phyloP scores from a whole-genome alignment of 768 basidiomycete genomes.

The Melanogaster broomeanus region DNA sequence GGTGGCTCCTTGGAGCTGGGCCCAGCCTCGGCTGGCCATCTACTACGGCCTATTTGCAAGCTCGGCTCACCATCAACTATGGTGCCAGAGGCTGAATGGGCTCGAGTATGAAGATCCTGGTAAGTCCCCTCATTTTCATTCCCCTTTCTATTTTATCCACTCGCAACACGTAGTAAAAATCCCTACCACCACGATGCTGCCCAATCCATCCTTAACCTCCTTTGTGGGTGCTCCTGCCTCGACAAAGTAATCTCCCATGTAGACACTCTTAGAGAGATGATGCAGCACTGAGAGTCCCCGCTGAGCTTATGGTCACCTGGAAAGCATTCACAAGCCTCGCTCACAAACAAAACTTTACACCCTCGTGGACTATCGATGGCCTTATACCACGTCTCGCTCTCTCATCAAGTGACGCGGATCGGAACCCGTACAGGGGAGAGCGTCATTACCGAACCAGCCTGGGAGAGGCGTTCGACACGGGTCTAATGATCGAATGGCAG shows the following conservation, averaged over 20 bases:
- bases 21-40: too few relatives aligned
- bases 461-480: slow-evolving; percentile 72
- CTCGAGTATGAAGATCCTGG: slow-evolving; percentile 83
- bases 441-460: slow-evolving; percentile 65
- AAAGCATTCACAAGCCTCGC: slow-evolving; percentile 77
- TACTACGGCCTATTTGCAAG: too few relatives aligned
- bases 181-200: slow-evolving; percentile 81
- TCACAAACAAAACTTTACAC: slow-evolving; percentile 72
- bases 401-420: slow-evolving; percentile 39
- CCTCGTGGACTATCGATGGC: slow-evolving; percentile 72
- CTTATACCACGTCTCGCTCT: slow-evolving; percentile 68
- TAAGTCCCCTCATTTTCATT: slow-evolving; percentile 32
- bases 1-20: too few relatives aligned
- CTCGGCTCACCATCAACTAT: too few relatives aligned
- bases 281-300: slow-evolving; percentile 60
- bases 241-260: slow-evolving; percentile 80
- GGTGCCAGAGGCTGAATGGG: too few relatives aligned
- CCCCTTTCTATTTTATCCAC: background rate
- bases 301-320: slow-evolving; percentile 65
- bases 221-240: slow-evolving; percentile 78
- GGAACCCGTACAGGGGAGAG: slow-evolving; percentile 53
- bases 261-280: slow-evolving; percentile 66
- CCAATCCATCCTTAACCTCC: slow-evolving; percentile 71
- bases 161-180: slow-evolving; percentile 52
- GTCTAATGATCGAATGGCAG: slow-evolving; percentile 76